Conservation (phyloP, 1,284 basidiomycete genomes). For the Ceratobasidium sp. region DNA sequence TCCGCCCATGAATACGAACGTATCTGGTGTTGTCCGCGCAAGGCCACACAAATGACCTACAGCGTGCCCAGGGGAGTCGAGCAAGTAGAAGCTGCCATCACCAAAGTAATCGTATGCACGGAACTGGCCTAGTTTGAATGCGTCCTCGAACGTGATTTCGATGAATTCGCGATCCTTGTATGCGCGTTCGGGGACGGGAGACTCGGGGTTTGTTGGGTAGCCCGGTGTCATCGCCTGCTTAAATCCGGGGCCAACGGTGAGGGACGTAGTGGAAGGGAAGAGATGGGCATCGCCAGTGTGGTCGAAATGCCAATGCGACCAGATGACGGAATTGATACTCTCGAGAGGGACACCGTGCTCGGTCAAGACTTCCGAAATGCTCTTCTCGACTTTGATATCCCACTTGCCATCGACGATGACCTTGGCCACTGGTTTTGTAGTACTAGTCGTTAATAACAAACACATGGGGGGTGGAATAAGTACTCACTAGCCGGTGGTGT, state of each 20-base stretch:
- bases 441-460: too few species aligned
- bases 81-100: constrained; percentile 11
- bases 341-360: background rate
- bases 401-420: background rate
- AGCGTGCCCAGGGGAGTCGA: constrained; percentile 5
- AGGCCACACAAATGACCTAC: constrained; percentile 2
- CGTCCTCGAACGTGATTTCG: background rate
- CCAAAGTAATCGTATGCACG: constrained; percentile 8
- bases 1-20: background rate
- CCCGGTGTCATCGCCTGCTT: background rate
- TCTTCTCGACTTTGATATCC: background rate
- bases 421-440: background rate
- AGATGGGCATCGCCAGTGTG: background rate
- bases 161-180: constrained; percentile 10
- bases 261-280: background rate
- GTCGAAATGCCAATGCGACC: constrained; percentile 9
- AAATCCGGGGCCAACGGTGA: constrained; percentile 6
- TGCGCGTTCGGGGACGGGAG: background rate
- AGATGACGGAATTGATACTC: constrained; percentile 6
- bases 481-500: background rate
- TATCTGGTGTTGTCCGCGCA: constrained; percentile 4
- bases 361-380: background rate
- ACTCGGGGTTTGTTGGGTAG: background rate
- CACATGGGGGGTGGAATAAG: background rate
- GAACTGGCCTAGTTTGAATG: background rate